Evolutionary conservation across 306 rosid genomes (phyloP).

Genomic region (Vicia faba): DNA sequence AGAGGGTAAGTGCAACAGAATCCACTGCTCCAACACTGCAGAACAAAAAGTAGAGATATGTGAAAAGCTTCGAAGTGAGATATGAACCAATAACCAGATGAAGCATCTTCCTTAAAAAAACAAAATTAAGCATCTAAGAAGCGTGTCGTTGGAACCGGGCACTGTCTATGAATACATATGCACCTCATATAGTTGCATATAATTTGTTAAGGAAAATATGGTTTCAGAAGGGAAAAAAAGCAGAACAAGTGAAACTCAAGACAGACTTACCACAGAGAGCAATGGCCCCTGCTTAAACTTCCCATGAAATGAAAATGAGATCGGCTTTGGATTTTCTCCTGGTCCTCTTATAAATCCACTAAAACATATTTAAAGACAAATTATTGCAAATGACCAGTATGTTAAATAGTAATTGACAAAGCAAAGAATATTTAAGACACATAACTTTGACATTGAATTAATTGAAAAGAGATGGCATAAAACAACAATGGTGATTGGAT

Average conservation of each 20-base stretch:
- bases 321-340: conserved; percentile 80
- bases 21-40: conserved; percentile 98
- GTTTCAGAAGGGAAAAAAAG: conserved; percentile 1
- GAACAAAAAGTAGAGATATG: not conserved
- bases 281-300: conserved; percentile 92
- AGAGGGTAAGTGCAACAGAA: conserved; percentile 95
- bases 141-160: conserved; percentile 5
- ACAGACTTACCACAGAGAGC: conserved; percentile 78
- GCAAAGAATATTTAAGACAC: not conserved
- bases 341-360: conserved; percentile 99
- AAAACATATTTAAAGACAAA: conserved; percentile 30
- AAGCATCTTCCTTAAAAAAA: not conserved
- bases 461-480: not conserved
- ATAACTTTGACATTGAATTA: conserved; percentile 23
- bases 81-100: conserved; percentile 12
- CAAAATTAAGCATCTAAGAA: conserved; percentile 22
- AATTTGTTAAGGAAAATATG: not conserved
- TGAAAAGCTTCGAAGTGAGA: conserved; percentile 19
- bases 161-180: not conserved
- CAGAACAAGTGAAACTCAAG: conserved; percentile 16
- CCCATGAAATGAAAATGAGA: conserved; percentile 75
- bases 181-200: not conserved
- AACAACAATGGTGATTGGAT: not conserved
- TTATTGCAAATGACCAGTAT: conserved; percentile 5
- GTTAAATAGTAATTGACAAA: not conserved